Evolutionary conservation across 2,329 filamentous ascomycete genomes (phyloP), one percentile per base, ranked within the genome.

Genomic region (Diaporthe velutina): DNA sequence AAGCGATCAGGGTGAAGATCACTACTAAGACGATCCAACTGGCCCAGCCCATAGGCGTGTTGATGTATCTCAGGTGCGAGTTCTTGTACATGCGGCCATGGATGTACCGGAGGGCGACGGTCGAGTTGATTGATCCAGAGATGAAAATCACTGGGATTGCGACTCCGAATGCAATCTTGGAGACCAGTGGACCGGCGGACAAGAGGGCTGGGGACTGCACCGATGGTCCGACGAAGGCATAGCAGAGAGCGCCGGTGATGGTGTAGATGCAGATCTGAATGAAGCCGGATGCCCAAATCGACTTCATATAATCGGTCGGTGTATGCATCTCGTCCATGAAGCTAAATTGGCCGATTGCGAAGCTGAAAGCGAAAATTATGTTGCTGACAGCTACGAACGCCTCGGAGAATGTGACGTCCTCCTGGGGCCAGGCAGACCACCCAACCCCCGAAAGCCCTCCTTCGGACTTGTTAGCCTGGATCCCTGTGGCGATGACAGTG

Each of bases 141-240:
- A 95, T 91, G 79, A 94, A 88, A 80, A 95, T 95, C 70, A 93
- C 94, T 12, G 93, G 93, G 6, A 93, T 85, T 0, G 92, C 93
- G 76, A 95, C 83, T 38, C 92, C 93, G 79, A 93, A 95, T 3
- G 92, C 92, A 9, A 95, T 83, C 80, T 93, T 93, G 64, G 90
- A 89, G 35, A 94, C 82, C 0, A 88, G 77, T 1, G 84, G 83
- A 1, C 90, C 88, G 13, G 93, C 91, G 0, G 92, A 93, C 9
- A 93, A 89, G 10, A 95, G 87, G 0, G 93, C 93, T 1, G 93
- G 94, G 0, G 91, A 92, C 74, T 87, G 82, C 30, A 95, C 93
- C 0, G 87, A 84, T 1, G 85, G 83, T 28, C 93, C 93, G 15
- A 91, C 91, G 80, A 91, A 95, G 72, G 89, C 88, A 85, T 95